Percentiles rank a stretch among this genome's conserved stretches.
These are phyloP conservation scores for Pseudevernia furfuracea DNA, from an alignment of 495 filamentous ascomycete species.

Conservation along the genomic window DNA sequence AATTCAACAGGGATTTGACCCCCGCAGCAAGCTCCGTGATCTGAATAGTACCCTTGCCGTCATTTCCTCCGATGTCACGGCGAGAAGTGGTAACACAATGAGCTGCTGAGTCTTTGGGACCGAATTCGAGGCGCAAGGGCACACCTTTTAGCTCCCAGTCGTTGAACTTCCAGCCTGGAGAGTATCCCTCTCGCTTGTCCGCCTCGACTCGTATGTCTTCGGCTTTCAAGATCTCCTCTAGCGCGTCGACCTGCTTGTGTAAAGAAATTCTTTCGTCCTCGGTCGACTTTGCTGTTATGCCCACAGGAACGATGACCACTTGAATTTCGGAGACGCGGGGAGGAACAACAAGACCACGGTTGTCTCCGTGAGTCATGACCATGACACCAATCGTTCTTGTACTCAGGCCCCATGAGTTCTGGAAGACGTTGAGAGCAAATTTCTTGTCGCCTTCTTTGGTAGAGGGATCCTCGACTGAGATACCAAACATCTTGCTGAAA, in stretches of 20 bases:
- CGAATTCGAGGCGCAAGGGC: conserved; percentile 87
- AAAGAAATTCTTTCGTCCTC: conserved; percentile 68
- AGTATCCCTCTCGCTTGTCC: conserved; percentile 79
- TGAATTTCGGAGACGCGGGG: conserved; percentile 83
- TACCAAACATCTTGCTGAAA: conserved; percentile 97
- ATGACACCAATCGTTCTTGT: conserved; percentile 94
- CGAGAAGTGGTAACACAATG: conserved; percentile 76
- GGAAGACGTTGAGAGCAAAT: conserved; percentile 75
- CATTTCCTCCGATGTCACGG: conserved; percentile 63
- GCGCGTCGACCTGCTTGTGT: conserved; percentile 58
- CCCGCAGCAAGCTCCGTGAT: conserved; percentile 61
- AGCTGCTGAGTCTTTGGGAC: conserved; percentile 82
- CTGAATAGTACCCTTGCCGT: conserved; percentile 68
- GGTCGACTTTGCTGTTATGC: conserved; percentile 75
- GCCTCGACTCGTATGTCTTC: conserved; percentile 61
- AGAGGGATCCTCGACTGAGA: conserved; percentile 87
- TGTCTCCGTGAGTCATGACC: conserved; percentile 94
- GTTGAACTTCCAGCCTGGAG: conserved; percentile 95
- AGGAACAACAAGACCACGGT: conserved; percentile 87
- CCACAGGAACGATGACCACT: conserved; percentile 84
- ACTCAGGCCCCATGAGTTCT: conserved; percentile 97
- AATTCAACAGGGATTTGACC: conserved; percentile 73
- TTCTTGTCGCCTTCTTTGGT: conserved; percentile 65
- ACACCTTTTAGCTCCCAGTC: conserved; percentile 95
- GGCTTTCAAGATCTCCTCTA: conserved; percentile 56